Evolutionary conservation across 139 green algal genomes (phyloP).

Genomic region (Raphidocelis subcapitata): DNA sequence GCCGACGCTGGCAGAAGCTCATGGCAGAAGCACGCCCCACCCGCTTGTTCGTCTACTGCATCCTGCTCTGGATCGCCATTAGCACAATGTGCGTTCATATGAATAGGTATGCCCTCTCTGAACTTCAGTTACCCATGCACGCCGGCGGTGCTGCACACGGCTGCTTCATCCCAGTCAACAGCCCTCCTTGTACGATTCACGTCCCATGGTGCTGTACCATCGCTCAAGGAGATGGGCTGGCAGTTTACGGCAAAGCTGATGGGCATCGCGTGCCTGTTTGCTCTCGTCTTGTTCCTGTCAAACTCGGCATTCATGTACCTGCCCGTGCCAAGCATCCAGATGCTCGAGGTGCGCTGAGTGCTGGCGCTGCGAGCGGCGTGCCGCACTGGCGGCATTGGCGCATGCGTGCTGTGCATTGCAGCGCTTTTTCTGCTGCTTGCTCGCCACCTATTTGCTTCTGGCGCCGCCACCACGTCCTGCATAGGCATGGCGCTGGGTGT

Average conservation of each 20-base stretch:
- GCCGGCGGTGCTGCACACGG: slow-evolving; percentile 19
- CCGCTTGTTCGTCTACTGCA: slow-evolving; percentile 8
- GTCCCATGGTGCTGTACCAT: neutral
- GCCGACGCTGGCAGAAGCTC: too few species aligned
- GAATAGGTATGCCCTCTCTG: slow-evolving; percentile 5
- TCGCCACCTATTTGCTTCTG: neutral
- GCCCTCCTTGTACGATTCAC: neutral
- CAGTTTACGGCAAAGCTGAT: neutral
- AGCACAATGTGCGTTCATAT: neutral
- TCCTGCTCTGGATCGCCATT: neutral
- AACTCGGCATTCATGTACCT: slow-evolving; percentile 47
- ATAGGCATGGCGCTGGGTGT: slow-evolving; percentile 22
- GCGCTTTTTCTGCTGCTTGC: too few species aligned
- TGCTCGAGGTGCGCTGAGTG: slow-evolving; percentile 41
- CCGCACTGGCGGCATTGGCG: too few species aligned
- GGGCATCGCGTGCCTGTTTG: slow-evolving; percentile 37
- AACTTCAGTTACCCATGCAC: slow-evolving; percentile 1
- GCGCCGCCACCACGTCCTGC: slow-evolving; percentile 32
- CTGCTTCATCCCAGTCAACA: neutral
- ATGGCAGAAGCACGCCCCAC: too few species aligned
- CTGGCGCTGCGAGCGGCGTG: too few species aligned
- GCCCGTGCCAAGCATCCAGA: slow-evolving; percentile 46
- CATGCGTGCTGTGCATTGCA: too few species aligned
- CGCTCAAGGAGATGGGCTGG: neutral
- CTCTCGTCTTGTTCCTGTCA: slow-evolving; percentile 27